These are phyloP conservation scores for Tricholoma furcatifolium DNA, from an alignment of 768 basidiomycete species.

Conservation along the genomic window DNA sequence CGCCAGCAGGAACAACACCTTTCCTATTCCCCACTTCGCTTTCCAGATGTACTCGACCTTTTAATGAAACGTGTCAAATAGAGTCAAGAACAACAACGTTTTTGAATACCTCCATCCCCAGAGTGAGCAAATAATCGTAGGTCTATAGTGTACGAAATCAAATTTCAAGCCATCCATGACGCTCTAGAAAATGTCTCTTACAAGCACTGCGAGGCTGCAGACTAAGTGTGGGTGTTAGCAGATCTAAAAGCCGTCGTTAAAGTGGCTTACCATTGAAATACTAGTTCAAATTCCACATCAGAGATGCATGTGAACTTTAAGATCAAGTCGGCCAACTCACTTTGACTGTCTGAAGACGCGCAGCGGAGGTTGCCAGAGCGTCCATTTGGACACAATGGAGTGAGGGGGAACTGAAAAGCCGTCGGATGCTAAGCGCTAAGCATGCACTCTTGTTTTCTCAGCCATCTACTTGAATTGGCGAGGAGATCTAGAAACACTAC, in stretches of 20 bases:
- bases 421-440: neutral
- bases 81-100: neutral
- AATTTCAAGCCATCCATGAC: neutral
- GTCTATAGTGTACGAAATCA: neutral
- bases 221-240: neutral
- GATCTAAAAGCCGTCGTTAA: neutral
- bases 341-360: neutral
- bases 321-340: neutral
- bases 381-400: neutral
- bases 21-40: slow-evolving; percentile 20
- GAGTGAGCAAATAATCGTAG: slow-evolving; percentile 7
- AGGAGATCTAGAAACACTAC: too few relatives aligned
- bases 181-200: neutral
- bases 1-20: slow-evolving; percentile 22
- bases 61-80: neutral
- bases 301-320: neutral
- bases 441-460: neutral
- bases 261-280: slow-evolving; percentile 6
- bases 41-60: slow-evolving; percentile 25
- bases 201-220: slow-evolving; percentile 8
- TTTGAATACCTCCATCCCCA: slow-evolving; percentile 7
- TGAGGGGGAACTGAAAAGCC: too few relatives aligned
- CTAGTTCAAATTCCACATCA: neutral
- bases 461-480: too few relatives aligned
- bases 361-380: neutral